Conservation (phyloP, 2,329 filamentous ascomycete species). For the Trichoderma koningii region DNA sequence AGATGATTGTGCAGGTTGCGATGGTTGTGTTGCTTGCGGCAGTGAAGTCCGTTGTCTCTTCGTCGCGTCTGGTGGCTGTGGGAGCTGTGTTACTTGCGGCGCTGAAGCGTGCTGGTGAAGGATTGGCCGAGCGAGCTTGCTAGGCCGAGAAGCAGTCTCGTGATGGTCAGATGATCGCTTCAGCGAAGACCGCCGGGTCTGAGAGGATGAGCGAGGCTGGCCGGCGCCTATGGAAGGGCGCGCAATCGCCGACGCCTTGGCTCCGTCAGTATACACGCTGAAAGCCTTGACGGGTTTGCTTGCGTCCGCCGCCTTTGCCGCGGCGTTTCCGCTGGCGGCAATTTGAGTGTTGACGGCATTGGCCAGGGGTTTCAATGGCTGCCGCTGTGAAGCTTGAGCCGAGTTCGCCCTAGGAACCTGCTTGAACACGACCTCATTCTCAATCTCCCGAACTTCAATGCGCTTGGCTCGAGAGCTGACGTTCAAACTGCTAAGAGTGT, state of each 20-base stretch:
- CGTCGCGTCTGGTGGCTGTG: neutral
- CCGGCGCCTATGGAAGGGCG: conserved; percentile 42
- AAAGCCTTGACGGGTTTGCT: conserved; percentile 81
- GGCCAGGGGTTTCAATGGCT: conserved; percentile 76
- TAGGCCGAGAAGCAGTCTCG: conserved; percentile 46
- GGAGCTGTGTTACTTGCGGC: neutral
- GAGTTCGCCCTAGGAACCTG: conserved; percentile 62
- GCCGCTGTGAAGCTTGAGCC: conserved; percentile 55
- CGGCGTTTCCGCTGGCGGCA: conserved; percentile 62
- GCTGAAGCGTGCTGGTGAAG: conserved; percentile 28
- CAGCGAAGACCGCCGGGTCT: conserved; percentile 39
- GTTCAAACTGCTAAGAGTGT: conserved; percentile 90
- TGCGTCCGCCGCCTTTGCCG: conserved; percentile 40
- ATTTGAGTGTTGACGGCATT: conserved; percentile 78
- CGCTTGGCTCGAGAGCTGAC: conserved; percentile 95
- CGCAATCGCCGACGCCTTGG: conserved; percentile 47
- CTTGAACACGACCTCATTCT: conserved; percentile 91
- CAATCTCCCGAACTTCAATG: conserved; percentile 92
- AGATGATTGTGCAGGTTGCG: neutral
- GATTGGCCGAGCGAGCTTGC: conserved; percentile 50
- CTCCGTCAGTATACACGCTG: conserved; percentile 79
- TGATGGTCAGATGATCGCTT: conserved; percentile 51
- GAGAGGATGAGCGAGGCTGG: conserved; percentile 39
- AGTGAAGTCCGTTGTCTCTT: conserved; percentile 27
- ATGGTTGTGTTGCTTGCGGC: neutral